Evolutionary conservation across 495 filamentous ascomycete species (phyloP), one percentile per base, ranked within the genome.

Genomic region (Talaromyces borbonicus): DNA sequence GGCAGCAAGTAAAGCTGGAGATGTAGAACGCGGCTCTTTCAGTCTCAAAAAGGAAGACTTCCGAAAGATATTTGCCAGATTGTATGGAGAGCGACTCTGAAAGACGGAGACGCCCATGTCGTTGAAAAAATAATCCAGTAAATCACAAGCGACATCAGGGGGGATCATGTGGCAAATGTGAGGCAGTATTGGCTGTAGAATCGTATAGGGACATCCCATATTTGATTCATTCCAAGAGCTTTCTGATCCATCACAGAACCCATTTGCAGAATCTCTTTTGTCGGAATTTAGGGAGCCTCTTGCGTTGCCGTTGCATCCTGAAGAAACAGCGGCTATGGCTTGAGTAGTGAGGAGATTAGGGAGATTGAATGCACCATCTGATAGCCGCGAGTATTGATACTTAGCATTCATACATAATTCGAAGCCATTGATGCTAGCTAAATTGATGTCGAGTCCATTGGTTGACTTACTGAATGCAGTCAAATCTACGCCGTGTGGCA

Each of bases 401-500:
- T 33, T 15, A 33, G n/a, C 31, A 33, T 15, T 14, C n/a, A 5
- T 16, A 5, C 8, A 5, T 15, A 33, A 7, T 8, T 6, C 9
- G 5, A 33, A 5, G 9, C n/a, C n/a, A n/a, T n/a, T n/a, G n/a
- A n/a, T n/a, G 31, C 31, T 33, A 14, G 16, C 31, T 1, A 14
- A 14, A 15, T 6, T 33, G n/a, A 15, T 1, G 16, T 33, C 16
- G 30, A 5, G n/a, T 33, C 16, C 12, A 33, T 15, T 33, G n/a
- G n/a, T 33, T n/a, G 31, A 33, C 31, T 33, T 33, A 33, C 31
- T 33, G 31, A 33, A 33, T 33, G 31, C 31, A 15, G 31, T 33
- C n/a, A 33, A 33, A 15, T 33, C 31, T 14, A 11, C 31, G 16
- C 8, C 9, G n/a, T 33, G 31, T 14, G 31, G 12, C 31, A 33